Evolutionary conservation across 2,329 filamentous ascomycete species (phyloP).

Genomic region (Laburnicola sp.): DNA sequence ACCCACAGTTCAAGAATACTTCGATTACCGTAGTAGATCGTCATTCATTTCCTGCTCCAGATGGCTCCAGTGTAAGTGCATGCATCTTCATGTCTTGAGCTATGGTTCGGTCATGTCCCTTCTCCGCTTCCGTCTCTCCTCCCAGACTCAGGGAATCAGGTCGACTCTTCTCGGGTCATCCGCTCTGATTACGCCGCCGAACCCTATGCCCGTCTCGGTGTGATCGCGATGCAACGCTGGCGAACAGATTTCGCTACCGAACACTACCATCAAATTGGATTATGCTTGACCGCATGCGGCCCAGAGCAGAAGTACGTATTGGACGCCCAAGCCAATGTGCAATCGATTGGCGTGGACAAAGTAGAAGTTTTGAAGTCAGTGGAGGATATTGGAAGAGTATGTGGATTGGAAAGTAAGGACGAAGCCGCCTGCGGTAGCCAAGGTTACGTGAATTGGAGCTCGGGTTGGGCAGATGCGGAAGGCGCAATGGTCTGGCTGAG

Average conservation of each 20-base stretch:
- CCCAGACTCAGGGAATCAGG: slow-evolving; percentile 24
- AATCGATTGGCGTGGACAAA: slow-evolving; percentile 41
- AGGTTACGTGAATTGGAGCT: slow-evolving; percentile 73
- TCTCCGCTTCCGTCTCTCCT: neutral
- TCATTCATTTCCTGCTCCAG: slow-evolving; percentile 60
- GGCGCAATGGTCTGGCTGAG: slow-evolving; percentile 68
- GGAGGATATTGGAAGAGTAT: slow-evolving; percentile 45
- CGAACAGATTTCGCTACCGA: slow-evolving; percentile 65
- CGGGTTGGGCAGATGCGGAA: slow-evolving; percentile 81
- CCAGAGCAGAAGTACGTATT: slow-evolving; percentile 48
- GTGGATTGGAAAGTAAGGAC: slow-evolving; percentile 48
- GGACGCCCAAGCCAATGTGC: slow-evolving; percentile 41
- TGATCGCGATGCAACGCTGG: slow-evolving; percentile 71
- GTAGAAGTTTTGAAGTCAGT: slow-evolving; percentile 45
- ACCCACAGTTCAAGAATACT: slow-evolving; percentile 55
- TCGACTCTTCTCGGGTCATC: slow-evolving; percentile 65
- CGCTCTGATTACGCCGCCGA: slow-evolving; percentile 79
- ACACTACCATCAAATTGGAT: slow-evolving; percentile 70
- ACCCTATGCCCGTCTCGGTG: slow-evolving; percentile 74
- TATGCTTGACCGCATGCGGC: slow-evolving; percentile 65
- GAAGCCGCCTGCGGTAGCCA: slow-evolving; percentile 55
- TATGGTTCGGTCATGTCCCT: neutral
- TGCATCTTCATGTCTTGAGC: neutral
- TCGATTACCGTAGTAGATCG: slow-evolving; percentile 63
- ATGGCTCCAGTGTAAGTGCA: slow-evolving; percentile 56